Percentiles rank a stretch among this genome's conserved stretches.
phyloP scores from a whole-genome alignment of 306 rosid species.

The Quercus ilex region DNA sequence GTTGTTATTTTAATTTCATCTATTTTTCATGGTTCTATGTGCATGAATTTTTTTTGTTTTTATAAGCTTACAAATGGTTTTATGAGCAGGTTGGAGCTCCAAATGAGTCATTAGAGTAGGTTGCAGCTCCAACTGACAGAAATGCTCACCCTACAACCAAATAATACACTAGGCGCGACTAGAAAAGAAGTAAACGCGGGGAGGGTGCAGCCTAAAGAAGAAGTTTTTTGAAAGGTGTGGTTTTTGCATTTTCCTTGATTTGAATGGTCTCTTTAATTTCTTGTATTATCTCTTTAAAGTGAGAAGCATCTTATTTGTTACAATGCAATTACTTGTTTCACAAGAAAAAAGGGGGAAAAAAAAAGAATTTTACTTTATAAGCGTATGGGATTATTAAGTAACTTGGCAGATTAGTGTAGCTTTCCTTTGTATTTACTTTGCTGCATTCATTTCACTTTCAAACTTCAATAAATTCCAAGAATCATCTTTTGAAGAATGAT shows the following conservation, averaged over 20 bases:
- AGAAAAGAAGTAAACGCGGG: too few relatives aligned
- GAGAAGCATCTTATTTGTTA: slow-evolving; percentile 13
- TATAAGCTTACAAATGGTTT: too few relatives aligned
- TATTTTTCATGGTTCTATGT: too few relatives aligned
- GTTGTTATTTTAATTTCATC: too few relatives aligned
- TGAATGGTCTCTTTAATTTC: slow-evolving; percentile 5
- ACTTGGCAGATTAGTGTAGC: slow-evolving; percentile 20
- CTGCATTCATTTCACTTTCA: slow-evolving; percentile 11
- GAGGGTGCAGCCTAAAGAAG: too few relatives aligned
- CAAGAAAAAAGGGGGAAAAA: slow-evolving; percentile 9
- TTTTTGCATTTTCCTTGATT: neutral
- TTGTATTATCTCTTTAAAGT: neutral
- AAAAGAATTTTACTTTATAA: slow-evolving; percentile 1
- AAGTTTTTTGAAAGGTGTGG: too few relatives aligned
- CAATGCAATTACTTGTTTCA: slow-evolving; percentile 10
- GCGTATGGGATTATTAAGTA: slow-evolving; percentile 30
- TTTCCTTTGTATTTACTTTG: slow-evolving; percentile 19
- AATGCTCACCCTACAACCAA: too few relatives aligned
- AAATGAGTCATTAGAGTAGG: too few relatives aligned
- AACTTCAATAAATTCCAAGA: slow-evolving; percentile 10
- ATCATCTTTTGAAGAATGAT: neutral
- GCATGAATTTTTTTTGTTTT: too few relatives aligned
- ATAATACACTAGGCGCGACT: too few relatives aligned
- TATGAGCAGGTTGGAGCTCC: too few relatives aligned
- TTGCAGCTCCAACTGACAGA: too few relatives aligned